A percentile compares a stretch with the other conserved stretches of the same genome.
Conservation (phyloP, 1,284 basidiomycete species). For the Heterobasidion irregulare region DNA sequence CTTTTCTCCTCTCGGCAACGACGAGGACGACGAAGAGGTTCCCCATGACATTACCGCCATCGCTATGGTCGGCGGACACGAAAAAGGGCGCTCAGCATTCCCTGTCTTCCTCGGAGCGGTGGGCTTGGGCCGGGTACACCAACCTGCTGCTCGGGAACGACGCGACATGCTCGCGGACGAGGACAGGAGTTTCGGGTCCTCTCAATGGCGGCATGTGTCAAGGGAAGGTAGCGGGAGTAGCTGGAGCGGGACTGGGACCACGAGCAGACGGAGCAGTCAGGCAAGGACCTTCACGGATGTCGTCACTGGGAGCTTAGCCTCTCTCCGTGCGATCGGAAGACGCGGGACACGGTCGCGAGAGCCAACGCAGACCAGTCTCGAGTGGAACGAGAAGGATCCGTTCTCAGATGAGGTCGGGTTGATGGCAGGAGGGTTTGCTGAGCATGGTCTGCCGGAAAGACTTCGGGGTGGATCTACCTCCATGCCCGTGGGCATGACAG, state of each 20-base stretch:
- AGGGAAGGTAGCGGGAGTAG: conserved; percentile 1
- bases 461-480: conserved; percentile 6
- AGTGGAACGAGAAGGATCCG: conserved; percentile 33
- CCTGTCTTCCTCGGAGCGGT: conserved; percentile 20
- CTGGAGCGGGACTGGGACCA: conserved; percentile 1
- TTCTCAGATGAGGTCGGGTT: conserved; percentile 37
- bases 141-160: conserved; percentile 1
- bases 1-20: conserved; percentile 34
- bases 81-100: conserved; percentile 12
- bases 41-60: conserved; percentile 17
- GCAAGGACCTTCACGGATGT: conserved; percentile 6
- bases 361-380: conserved; percentile 11
- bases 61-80: conserved; percentile 19
- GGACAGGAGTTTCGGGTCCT: conserved; percentile 33
- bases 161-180: conserved; percentile 72
- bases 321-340: conserved; percentile 7
- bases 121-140: conserved; percentile 14
- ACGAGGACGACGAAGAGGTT: conserved; percentile 29
- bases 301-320: conserved; percentile 6
- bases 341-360: conserved; percentile 5
- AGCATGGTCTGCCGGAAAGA: conserved; percentile 3
- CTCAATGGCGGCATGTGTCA: background rate
- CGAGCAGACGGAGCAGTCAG: conserved; percentile 4
- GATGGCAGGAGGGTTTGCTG: conserved; percentile 9
- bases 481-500: background rate